These are phyloP conservation scores for Hyparrhenia diplandra DNA, from an alignment of 176 grass and related monocot species.

Conservation along the genomic window DNA sequence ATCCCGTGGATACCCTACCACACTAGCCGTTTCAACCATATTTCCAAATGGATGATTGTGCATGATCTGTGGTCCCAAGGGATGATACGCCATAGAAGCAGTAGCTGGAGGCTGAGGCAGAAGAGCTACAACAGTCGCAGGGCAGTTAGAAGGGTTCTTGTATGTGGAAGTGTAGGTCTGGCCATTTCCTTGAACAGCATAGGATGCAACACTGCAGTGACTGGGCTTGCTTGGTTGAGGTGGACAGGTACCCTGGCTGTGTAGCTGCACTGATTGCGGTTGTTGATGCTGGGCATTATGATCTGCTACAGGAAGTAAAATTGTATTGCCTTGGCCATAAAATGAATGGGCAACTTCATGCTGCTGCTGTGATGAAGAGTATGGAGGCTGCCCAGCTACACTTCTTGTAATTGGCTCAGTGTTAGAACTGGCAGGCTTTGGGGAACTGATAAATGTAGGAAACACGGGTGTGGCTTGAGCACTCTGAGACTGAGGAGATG, in stretches of 20 bases:
- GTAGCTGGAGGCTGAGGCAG: slow-evolving; percentile 43
- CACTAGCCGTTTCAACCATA: slow-evolving; percentile 64
- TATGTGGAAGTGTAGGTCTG: slow-evolving; percentile 46
- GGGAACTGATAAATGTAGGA: slow-evolving; percentile 58
- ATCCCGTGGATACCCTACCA: slow-evolving; percentile 77
- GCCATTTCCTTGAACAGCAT: slow-evolving; percentile 50
- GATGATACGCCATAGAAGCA: slow-evolving; percentile 33
- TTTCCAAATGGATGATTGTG: slow-evolving; percentile 57
- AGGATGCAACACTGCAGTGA: slow-evolving; percentile 56
- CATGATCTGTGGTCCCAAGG: slow-evolving; percentile 41
- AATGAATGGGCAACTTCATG: slow-evolving; percentile 55
- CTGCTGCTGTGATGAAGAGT: slow-evolving; percentile 49
- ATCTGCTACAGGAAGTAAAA: slow-evolving; percentile 41
- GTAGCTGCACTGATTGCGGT: slow-evolving; percentile 31
- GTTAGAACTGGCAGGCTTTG: slow-evolving; percentile 53
- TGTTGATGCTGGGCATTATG: slow-evolving; percentile 46
- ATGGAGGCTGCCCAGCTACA: slow-evolving; percentile 43
- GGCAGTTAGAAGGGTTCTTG: slow-evolving; percentile 42
- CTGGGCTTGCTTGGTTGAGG: slow-evolving; percentile 56
- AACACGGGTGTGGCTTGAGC: slow-evolving; percentile 61
- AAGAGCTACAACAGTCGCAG: slow-evolving; percentile 45
- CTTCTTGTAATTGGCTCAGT: slow-evolving; percentile 51
- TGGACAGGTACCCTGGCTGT: slow-evolving; percentile 35
- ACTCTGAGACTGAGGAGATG: slow-evolving; percentile 53
- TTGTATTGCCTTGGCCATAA: slow-evolving; percentile 63